Evolutionary conservation across 225 moss, liverwort and hornwort genomes (phyloP), one percentile per base, ranked within the genome.

Genomic region (Pseudoscleropodium purum): DNA sequence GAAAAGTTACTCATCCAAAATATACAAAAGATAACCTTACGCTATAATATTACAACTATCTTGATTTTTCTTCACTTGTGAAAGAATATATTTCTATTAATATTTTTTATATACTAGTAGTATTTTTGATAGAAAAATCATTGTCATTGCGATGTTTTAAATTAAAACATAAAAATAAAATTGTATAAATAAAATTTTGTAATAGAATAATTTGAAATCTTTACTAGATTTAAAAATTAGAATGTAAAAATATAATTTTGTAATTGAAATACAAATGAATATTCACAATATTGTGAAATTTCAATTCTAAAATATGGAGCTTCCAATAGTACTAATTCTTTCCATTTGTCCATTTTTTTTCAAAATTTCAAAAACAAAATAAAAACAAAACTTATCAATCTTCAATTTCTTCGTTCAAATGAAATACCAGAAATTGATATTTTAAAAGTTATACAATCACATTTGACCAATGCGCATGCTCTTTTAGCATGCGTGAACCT

Each of bases 211-310:
- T 31, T 31, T 75, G 18, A 75, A 15, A 75, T 75, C 47, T 49
- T 30, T 45, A 17, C 0, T 0, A 7, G 0, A 31, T 33, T 75
- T 31, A 1, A 49, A 49, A 49, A 1, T 19, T 49, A 11, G 2
- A 43, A 72, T 27, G 1, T 43, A 2, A 49, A 47, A 20, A 49
- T 47, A 4, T 33, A 7, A 33, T 11, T 49, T 47, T 18, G 1
- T 7, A 12, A 31, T 75, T 75, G 19, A 19, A 75, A 75, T 17
- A 12, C 1, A 0, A 49, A 12, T 12, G 2, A 12, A 29, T 18
- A 75, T 2, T 0, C 1, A 19, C 4, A 47, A 47, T 31, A 31
- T 49, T 75, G 11, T 7, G 1, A 49, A 19, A 33, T 49, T 31
- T 19, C 2, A 11, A 49, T 31, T 11, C 19, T 19, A 49, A 11